Base-by-base conservation (phyloP, 2,329 filamentous ascomycete genomes). In the Scedosporium minutisporum region DNA sequence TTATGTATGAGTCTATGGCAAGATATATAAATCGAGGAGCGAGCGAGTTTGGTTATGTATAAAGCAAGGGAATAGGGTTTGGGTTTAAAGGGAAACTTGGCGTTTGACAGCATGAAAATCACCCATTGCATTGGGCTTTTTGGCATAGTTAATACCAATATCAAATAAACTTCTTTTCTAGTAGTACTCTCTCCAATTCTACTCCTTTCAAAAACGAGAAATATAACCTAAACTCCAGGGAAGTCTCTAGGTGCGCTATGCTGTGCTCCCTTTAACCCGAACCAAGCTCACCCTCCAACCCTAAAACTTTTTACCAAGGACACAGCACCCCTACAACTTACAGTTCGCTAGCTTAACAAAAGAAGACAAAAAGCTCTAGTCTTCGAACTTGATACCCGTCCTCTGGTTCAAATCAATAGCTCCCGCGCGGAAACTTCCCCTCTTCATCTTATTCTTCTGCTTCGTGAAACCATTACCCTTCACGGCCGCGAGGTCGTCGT, bases 401-500 rank as follows among this genome's bases (percentile, higher is more conserved):
- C 89, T 88, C 21, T 87, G 86, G 14, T 82, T 77, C 61, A 93
- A 89, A 72, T 99, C 93, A 70, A 99, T 96, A 61, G 83, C 76
- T 6, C 95, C 95, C 55, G 95, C 95, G 58, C 89, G 87, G 81
- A 96, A 99, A 67, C 88, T 91, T 60, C 95, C 95, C 69, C 87
- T 83, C 82, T 92, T 93, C 83, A 92, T 95, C 82, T 99, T 99
- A 78, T 99, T 99, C 87, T 99, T 99, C 80, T 97, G 95, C 81
- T 99, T 99, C 64, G 93, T 97, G 77, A 99, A 99, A 3, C 91
- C 92, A 79, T 97, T 97, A 70, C 95, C 95, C 73, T 89, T 91
- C 38, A 93, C 97, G 46, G 96, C 84, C 58, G 92, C 90, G 66
- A 99, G 78, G 72, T 97, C 93, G 68, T 91, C 84, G 71, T 93